phyloP scores from a whole-genome alignment of 139 green algal species.

The Volvox africanus region DNA sequence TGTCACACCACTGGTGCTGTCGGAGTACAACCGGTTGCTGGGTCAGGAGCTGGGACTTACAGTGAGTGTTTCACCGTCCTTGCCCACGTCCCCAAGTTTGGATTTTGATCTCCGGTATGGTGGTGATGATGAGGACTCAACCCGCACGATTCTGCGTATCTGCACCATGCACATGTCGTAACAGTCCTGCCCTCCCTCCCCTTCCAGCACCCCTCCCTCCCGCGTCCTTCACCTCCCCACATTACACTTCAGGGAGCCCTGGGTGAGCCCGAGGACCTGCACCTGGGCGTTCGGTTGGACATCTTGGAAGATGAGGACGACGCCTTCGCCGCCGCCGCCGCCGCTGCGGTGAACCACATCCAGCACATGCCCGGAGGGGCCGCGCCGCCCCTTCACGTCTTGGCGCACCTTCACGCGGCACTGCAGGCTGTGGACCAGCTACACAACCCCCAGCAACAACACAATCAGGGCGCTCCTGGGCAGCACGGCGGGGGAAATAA shows the following conservation, averaged over 20 bases:
- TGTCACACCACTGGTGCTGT: constrained; percentile 39
- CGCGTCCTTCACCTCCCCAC: too few species aligned
- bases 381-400: background rate
- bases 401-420: background rate
- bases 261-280: constrained; percentile 39
- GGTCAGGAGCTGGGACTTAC: constrained; percentile 19
- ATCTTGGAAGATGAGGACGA: constrained; percentile 46
- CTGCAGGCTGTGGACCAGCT: background rate
- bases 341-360: constrained; percentile 16
- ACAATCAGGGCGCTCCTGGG: background rate
- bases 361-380: background rate
- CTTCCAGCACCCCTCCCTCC: too few species aligned
- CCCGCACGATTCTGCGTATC: too few species aligned
- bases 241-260: constrained; percentile 5
- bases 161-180: too few species aligned
- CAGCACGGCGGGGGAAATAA: background rate
- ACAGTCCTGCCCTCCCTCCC: too few species aligned
- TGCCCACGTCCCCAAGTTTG: too few species aligned
- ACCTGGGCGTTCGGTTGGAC: constrained; percentile 41
- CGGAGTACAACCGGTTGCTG: constrained; percentile 37
- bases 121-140: too few species aligned
- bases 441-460: background rate
- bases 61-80: background rate
- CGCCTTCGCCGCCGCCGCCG: background rate
- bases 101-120: too few species aligned